Base-by-base conservation (phyloP, 257 asterid genomes). In the Paraleonurus japonicus region DNA sequence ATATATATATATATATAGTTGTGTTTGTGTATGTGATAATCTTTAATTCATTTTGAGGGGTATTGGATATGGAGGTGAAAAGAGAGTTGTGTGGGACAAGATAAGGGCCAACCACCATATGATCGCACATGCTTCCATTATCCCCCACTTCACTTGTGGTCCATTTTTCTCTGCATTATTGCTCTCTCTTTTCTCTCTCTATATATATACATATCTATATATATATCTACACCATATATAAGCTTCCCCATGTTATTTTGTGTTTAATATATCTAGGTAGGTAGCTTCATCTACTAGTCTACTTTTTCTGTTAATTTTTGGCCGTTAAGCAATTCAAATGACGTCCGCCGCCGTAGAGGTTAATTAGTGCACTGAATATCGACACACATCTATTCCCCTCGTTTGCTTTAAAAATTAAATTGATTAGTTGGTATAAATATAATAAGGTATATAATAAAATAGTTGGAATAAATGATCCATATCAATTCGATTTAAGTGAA, bases 41-140 rank as follows among this genome's bases (percentile, higher is more conserved):
- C 61, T 6, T 5, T 5, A 4, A 77, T 78, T 83, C 79, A 35
- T 77, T 82, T 65, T 84, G 85, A 79, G 50, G 67, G 61, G 4
- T 73, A 81, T 48, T 69, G 61, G 9, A 67, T 71, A 78, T 75
- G 79, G 81, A 72, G 80, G 66, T 65, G 82, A 81, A 78, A 84
- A 78, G 77, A 69, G 81, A 58, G 81, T 53, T 69, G 62, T 37
- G 95, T 91, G 96, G 97, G 93, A 69, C 71, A 19, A 76, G 89
- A 81, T 60, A 81, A 86, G 80, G 85, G 88, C 81, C 95, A 89
- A 89, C 93, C 85, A 87, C 96, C 97, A 89, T 92, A 89, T 87
- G 97, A 82, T 82, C 83, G 96, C 97, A 92, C 97, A 92, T 92
- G 97, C 73, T 82, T 84, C 82, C 87, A 73, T 81, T 87, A 76